These are phyloP conservation scores for Endotrypanum monterogeii DNA, from an alignment of 208 protist species.

Conservation along the genomic window DNA sequence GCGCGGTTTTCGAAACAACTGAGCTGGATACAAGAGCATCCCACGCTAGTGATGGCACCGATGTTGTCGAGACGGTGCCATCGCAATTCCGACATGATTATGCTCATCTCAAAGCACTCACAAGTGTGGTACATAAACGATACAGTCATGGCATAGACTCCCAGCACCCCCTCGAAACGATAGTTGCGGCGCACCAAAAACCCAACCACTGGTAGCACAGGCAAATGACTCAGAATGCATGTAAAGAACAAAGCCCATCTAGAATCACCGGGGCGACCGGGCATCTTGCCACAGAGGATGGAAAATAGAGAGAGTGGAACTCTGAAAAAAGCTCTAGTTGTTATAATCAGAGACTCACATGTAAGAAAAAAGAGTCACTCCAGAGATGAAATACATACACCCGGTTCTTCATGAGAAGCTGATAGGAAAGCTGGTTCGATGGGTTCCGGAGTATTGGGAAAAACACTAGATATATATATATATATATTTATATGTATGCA, in stretches of 20 bases:
- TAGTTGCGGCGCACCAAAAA: conserved; percentile 32
- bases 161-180: conserved; percentile 34
- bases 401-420: too few species aligned
- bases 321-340: too few species aligned
- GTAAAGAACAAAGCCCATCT: conserved; percentile 51
- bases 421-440: too few species aligned
- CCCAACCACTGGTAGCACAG: conserved; percentile 38
- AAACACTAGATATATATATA: too few species aligned
- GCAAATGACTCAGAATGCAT: conserved; percentile 50
- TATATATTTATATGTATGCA: too few species aligned
- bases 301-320: not conserved
- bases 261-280: conserved; percentile 28
- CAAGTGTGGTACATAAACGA: conserved; percentile 82
- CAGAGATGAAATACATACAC: too few species aligned
- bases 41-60: conserved; percentile 45
- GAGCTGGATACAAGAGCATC: conserved; percentile 49
- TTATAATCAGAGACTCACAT: not conserved
- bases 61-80: conserved; percentile 86
- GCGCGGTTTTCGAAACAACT: conserved; percentile 33
- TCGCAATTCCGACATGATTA: conserved; percentile 58
- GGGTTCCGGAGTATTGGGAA: too few species aligned
- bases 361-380: too few species aligned
- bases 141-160: conserved; percentile 33
- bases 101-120: conserved; percentile 42
- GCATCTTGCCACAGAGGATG: conserved; percentile 4